These are phyloP conservation scores for Quercus phellos DNA, from an alignment of 331 rosid species.

Conservation along the genomic window DNA sequence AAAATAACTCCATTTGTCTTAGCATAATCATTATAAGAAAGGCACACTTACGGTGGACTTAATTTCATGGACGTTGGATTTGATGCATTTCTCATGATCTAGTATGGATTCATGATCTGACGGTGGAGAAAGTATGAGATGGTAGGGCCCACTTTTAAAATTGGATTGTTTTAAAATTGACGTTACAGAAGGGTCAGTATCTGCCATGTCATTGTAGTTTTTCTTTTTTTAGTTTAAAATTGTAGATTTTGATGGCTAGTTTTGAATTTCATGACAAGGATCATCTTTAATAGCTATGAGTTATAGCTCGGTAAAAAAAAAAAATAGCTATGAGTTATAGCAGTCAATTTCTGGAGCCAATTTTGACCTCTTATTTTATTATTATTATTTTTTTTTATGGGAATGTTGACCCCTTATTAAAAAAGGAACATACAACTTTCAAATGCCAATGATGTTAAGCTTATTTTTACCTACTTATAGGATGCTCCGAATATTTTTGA, in stretches of 20 bases:
- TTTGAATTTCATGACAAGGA: neutral
- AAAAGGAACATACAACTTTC: neutral
- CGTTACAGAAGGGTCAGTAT: neutral
- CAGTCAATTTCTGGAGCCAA: conserved; percentile 17
- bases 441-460: no score
- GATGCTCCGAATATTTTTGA: no score
- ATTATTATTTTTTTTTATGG: no score
- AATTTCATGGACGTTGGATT: neutral
- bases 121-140: neutral
- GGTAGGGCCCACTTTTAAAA: neutral
- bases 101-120: neutral
- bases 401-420: neutral
- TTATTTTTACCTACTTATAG: no score
- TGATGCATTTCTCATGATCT: neutral
- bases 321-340: neutral
- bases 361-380: neutral
- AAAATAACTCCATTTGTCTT: neutral
- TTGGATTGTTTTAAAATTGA: neutral
- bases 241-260: neutral
- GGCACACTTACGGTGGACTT: neutral
- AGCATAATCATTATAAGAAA: neutral
- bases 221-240: neutral
- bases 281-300: neutral
- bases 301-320: neutral
- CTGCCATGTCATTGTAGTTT: neutral